Base-by-base conservation (phyloP, 176 grass and related monocot genomes). In the Pharus latifolius region DNA sequence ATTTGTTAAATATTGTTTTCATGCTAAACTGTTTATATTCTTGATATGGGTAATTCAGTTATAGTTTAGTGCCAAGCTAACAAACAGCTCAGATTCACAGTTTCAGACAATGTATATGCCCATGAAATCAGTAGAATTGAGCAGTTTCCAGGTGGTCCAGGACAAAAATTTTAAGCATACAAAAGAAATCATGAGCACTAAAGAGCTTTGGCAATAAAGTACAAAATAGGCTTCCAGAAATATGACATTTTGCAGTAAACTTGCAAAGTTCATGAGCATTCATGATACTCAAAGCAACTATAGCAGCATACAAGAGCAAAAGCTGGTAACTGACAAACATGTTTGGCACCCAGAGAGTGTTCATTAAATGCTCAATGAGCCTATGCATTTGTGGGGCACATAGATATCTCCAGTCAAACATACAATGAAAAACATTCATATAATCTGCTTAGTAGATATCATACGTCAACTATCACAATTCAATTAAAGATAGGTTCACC, bases 11-110 rank as follows among this genome's bases (percentile, higher is more conserved):
- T 26, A 30, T n/a, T 22, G 32, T 17, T 70, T 44, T 30, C 2
- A 77, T 54, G 58, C 41, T 32, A 68, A 26, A 80, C 63, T 60
- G 13, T 10, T 34, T 67, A 73, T 32, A 48, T 24, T 35, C n/a
- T 56, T 81, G 2, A 9, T 29, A 20, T 13, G 22, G 16, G 40
- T 24, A 72, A 55, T 25, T 23, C 15, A 51, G 2, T 31, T 66
- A 47, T 31, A 37, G 13, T 2, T 42, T 16, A 54, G 15, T 26
- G 46, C 31, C 8, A 32, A 19, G 13, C 6, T 25, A 24, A 10
- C 23, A 58, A 31, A 67, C 25, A 15, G 13, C 3, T 10, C 58
- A 60, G 30, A 16, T 49, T 76, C 52, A 57, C 43, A 24, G 17
- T 57, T 56, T 58, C 55, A 44, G 69, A 33, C 32, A 10, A 22